Base-by-base conservation (phyloP, 2,329 filamentous ascomycete genomes). In the Xylaria digitata region DNA sequence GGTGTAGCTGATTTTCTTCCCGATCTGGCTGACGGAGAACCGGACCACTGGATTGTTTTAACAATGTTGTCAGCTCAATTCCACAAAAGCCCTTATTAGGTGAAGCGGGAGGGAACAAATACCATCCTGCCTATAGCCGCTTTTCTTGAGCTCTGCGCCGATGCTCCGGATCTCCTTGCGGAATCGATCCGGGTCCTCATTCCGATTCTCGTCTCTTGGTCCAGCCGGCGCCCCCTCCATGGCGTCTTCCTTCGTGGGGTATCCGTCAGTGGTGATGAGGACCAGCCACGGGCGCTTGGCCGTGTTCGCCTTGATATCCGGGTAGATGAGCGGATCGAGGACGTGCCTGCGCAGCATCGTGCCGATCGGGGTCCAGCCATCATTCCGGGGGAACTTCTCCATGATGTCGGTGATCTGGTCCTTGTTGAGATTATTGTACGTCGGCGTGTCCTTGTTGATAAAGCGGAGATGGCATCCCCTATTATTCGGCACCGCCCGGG, bases 341-440 rank as follows among this genome's bases (percentile, higher is more conserved):
- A 70, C 53, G 21, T 66, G 54, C 26, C 58, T 17, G 11, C 59
- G 19, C 13, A 70, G 30, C 57, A 61, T 60, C 7, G 66, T 70
- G 21, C 68, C 68, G 32, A 70, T 68, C n/a, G 66, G 66, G 1
- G 68, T 70, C 59, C 54, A 66, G 9, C 63, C 66, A 13, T 59
- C 23, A 7, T 45, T 60, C 40, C 30, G 4, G 8, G 48, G 48
- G 23, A 53, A 65, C 2, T 68, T 56, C 1, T 23, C 6, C 32
- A 70, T 43, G 19, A 49, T 65, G 2, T 62, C 6, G 21, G 34
- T 21, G 42, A 70, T 55, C 40, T 46, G 34, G 34, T 61, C 57
- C 17, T 57, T 46, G 54, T 63, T 48, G n/a, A 70, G 66, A 34
- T 64, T 61, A 50, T 70, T 56, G 40, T 59, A 56, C 13, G 54